Base-by-base conservation (phyloP, 495 filamentous ascomycete genomes). In the Neurospora tetraspora region DNA sequence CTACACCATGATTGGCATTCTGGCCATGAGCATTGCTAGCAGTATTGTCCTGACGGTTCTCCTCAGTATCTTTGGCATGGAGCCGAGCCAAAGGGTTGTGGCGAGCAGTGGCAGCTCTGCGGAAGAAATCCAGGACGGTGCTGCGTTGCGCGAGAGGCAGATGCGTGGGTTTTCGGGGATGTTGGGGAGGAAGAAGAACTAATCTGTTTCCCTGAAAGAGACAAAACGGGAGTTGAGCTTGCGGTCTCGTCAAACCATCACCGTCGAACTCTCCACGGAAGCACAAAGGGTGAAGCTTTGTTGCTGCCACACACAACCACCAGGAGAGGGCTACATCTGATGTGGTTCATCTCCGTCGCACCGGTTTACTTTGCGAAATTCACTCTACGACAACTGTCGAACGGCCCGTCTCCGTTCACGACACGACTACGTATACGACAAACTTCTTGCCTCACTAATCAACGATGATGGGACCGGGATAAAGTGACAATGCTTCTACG, bases 1-100 rank as follows among this genome's bases (percentile, higher is more conserved):
- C 77, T 79, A 94, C 72, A 88, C 91, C 47, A 96, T 97, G 94
- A 88, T 97, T 42, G 94, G 92, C 12, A 97, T 97, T 72, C 80
- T 97, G 34, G 89, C 88, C 75, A 80, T 89, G 39, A 95, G 92
- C 81, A 95, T 97, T 69, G 73, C 92, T 3, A 89, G 90, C 75
- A 89, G 91, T 16, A 76, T 88, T 9, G 74, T 84, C 43, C 93
- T 94, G 91, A 86, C 89, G 40, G 74, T 90, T n/a, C 76, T 93
- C 70, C 81, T 94, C 38, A 86, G 84, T 69, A 70, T 91, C 39
- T 81, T 92, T 71, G 91, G 91, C 69, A 88, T 88, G 71, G 76
- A 83, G 45, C 80, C 85, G 2, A 85, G 78, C 72, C 79, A 80
- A 6, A 88, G 87, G 76, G 72, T 81, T 36, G 53, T 78, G 38